Evolutionary conservation across 805 yeast species (phyloP).

Genomic region (Saccharomycopsis schoenii): DNA sequence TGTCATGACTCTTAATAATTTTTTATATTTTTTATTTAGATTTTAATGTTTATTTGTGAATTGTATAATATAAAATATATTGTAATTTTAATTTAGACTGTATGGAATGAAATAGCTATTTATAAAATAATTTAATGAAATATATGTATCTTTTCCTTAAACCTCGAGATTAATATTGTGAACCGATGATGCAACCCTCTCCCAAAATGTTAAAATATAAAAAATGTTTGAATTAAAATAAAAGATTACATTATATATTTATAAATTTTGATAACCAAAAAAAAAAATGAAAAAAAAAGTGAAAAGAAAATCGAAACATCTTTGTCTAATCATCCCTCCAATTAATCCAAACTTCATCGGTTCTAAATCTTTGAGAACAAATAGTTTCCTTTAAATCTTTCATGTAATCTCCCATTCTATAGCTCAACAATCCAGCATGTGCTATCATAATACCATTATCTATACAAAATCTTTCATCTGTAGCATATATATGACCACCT

Average conservation of each 20-base stretch:
- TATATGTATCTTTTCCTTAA: too few species aligned
- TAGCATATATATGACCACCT: conserved; percentile 82
- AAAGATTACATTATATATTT: too few species aligned
- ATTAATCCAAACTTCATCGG: conserved; percentile 82
- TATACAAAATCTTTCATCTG: conserved; percentile 94
- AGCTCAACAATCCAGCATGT: conserved; percentile 86
- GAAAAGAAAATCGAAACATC: too few species aligned
- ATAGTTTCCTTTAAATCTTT: conserved; percentile 56
- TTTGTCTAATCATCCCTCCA: conserved; percentile 62
- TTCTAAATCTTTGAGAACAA: conserved; percentile 87
- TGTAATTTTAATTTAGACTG: too few species aligned
- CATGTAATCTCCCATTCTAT: conserved; percentile 63
- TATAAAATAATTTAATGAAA: too few species aligned
- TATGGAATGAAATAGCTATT: too few species aligned
- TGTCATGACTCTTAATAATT: neutral
- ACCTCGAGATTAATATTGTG: too few species aligned
- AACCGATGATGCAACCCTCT: too few species aligned
- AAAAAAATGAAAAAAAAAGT: too few species aligned
- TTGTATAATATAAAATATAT: neutral
- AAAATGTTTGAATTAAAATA: too few species aligned
- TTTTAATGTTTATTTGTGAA: neutral
- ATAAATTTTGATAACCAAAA: too few species aligned
- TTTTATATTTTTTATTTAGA: neutral
- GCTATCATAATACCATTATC: conserved; percentile 99
- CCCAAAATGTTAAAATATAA: too few species aligned